Base-by-base conservation (phyloP, 2,329 filamentous ascomycete species). In the Neocucurbitaria cava region DNA sequence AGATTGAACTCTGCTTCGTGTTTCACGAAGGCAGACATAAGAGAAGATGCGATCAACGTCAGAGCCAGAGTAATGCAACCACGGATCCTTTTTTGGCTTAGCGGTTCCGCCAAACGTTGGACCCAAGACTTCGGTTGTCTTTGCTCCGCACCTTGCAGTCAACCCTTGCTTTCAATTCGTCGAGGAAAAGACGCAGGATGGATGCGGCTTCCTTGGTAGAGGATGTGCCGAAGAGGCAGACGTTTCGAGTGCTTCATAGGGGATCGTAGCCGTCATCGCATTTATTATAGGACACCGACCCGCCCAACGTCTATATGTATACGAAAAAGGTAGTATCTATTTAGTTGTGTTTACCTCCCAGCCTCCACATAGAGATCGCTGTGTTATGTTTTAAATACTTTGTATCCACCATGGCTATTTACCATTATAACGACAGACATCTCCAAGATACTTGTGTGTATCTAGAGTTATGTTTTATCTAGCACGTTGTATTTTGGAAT, bases 21-120 rank as follows among this genome's bases (percentile, higher is more conserved):
- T 21, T 46, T 10, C 36, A 54, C 31, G 46, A 28, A 20, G 44
- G 17, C n/a, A 23, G 36, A 36, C 45, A 45, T 52, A 40, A 45
- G 48, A 51, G 38, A 55, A 50, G 50, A 49, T 56, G 43, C 44
- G 58, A 56, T 62, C 49, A 48, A 59, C 54, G 61, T 55, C 49
- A 45, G 54, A 54, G 58, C 48, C 46, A 52, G 48, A 13, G 51
- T 43, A 36, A 52, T 56, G 54, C 54, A 46, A 49, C 53, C 45
- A 43, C 46, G 41, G 50, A 44, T 13, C 35, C 28, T 26, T 6
- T 60, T 56, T 39, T 33, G 46, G 56, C 15, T 18, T 60, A 57
- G 56, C 41, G 10, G 20, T 24, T 23, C 5, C 28, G 35, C 33
- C 28, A 56, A 40, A 53, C 56, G 49, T 49, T 52, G 30, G 31